Evolutionary conservation across 2,329 filamentous ascomycete species (phyloP).

Genomic region (Bertia moriformis): DNA sequence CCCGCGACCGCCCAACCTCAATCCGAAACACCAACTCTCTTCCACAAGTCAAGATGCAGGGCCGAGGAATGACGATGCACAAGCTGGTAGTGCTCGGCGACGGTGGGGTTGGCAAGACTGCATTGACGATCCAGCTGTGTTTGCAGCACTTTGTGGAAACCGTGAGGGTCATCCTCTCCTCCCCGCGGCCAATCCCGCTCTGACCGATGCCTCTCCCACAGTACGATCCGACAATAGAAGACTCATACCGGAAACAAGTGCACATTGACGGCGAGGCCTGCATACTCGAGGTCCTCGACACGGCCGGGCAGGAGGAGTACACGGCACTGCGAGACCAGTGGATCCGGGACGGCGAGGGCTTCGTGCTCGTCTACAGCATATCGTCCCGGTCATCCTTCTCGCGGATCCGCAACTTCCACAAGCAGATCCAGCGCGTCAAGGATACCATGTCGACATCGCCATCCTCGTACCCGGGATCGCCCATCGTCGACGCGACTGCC

Average conservation of each 20-base stretch:
- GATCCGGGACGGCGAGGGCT: constrained; percentile 57
- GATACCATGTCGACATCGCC: too few species aligned
- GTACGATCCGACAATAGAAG: constrained; percentile 70
- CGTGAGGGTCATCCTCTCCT: too few species aligned
- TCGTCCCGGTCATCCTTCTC: constrained; percentile 2
- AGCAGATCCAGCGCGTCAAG: constrained; percentile 2
- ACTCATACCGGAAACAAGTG: constrained; percentile 71
- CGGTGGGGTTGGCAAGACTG: constrained; percentile 64
- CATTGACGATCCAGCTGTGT: constrained; percentile 59
- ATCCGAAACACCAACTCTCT: too few species aligned
- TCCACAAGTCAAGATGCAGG: too few species aligned
- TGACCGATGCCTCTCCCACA: too few species aligned
- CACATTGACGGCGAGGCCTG: constrained; percentile 67
- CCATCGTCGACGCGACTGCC: too few species aligned
- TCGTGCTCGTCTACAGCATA: constrained; percentile 4
- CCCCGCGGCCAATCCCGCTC: too few species aligned
- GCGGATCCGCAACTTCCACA: neutral
- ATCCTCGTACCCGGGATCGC: constrained; percentile 4
- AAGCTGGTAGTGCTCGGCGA: constrained; percentile 62
- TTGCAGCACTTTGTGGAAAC: constrained; percentile 63
- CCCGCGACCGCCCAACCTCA: too few species aligned
- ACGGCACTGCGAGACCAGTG: constrained; percentile 69
- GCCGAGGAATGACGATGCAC: too few species aligned
- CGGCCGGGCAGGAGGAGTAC: constrained; percentile 65
- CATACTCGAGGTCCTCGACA: constrained; percentile 63